These are phyloP conservation scores for Xylaria sp. DNA, from an alignment of 2,329 filamentous ascomycete species.

Conservation along the genomic window DNA sequence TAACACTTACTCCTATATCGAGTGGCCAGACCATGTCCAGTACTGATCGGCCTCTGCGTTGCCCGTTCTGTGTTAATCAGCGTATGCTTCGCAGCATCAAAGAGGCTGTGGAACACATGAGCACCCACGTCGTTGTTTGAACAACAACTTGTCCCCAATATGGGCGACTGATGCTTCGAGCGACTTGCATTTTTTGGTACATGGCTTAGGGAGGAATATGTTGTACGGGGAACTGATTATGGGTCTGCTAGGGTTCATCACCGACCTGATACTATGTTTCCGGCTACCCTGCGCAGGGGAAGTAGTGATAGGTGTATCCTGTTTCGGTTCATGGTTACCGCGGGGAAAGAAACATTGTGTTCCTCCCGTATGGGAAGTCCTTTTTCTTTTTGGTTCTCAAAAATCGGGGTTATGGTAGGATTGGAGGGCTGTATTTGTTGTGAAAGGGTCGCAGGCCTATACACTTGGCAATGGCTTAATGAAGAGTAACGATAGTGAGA, in stretches of 20 bases:
- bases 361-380: neutral
- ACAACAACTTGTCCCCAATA: too few relatives aligned
- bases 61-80: slow-evolving; percentile 66
- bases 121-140: slow-evolving; percentile 62
- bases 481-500: slow-evolving; percentile 20
- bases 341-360: too few relatives aligned
- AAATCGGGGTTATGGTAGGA: neutral
- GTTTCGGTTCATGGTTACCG: too few relatives aligned
- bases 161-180: neutral
- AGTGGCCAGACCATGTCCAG: slow-evolving; percentile 53
- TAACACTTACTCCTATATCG: slow-evolving; percentile 62
- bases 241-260: too few relatives aligned
- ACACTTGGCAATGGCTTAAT: slow-evolving; percentile 5
- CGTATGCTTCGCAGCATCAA: slow-evolving; percentile 65
- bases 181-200: neutral
- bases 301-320: neutral
- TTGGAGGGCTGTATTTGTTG: neutral
- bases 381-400: neutral
- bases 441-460: neutral
- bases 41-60: slow-evolving; percentile 58
- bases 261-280: too few relatives aligned
- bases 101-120: slow-evolving; percentile 67
- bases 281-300: neutral
- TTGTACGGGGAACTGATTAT: too few relatives aligned
- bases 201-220: neutral